Evolutionary conservation across 2,329 filamentous ascomycete genomes (phyloP).

Genomic region (Meredithiella fracta): DNA sequence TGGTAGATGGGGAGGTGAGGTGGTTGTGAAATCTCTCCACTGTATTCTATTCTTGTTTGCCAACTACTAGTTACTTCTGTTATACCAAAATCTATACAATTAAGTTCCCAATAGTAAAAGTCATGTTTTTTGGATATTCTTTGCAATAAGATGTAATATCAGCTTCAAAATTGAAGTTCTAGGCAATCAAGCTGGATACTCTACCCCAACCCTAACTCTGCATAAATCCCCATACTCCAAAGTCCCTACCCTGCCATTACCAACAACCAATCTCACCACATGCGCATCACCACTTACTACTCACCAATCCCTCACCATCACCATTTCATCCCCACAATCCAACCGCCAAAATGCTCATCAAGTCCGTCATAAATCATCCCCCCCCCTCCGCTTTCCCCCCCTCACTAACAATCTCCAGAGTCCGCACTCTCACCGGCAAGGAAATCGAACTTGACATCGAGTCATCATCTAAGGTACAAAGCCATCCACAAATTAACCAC

Average conservation of each 20-base stretch:
- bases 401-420: constrained; percentile 35
- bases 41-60: constrained; percentile 10
- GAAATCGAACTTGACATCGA: constrained; percentile 98
- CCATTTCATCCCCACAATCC: not conserved
- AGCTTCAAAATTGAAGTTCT: not conserved
- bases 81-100: not conserved
- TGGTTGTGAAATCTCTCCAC: constrained; percentile 13
- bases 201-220: too few relatives aligned
- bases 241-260: too few relatives aligned
- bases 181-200: too few relatives aligned
- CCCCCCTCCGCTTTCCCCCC: not conserved
- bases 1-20: not conserved
- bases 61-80: not conserved
- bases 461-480: constrained; percentile 70
- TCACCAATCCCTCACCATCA: not conserved
- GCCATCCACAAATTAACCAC: not conserved
- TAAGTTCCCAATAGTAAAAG: not conserved
- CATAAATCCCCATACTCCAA: too few relatives aligned
- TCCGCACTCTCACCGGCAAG: constrained; percentile 93
- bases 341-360: constrained; percentile 30
- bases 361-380: constrained; percentile 23
- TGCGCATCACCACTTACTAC: not conserved
- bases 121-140: not conserved
- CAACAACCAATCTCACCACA: too few relatives aligned
- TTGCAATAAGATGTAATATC: too few relatives aligned